Conservation (phyloP, 148 eudicot genomes). For the Nepenthes mirabilis region DNA sequence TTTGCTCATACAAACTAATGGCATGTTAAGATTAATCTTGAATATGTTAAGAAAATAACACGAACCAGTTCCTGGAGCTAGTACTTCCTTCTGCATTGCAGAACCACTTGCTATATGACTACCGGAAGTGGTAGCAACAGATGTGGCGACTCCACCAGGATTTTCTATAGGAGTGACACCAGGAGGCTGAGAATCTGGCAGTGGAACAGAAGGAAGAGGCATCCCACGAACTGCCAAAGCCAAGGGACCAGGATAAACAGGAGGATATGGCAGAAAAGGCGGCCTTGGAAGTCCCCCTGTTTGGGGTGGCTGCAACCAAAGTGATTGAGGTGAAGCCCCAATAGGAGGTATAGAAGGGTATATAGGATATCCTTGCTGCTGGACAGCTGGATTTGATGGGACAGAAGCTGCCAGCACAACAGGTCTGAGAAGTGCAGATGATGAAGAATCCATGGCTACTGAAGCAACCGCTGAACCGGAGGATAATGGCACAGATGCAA, state of each 20-base stretch:
- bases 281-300: constrained; percentile 41
- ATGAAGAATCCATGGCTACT: constrained; percentile 14
- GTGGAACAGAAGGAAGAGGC: constrained; percentile 48
- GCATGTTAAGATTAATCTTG: neutral
- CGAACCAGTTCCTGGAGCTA: constrained; percentile 74
- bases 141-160: constrained; percentile 17
- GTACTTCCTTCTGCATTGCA: constrained; percentile 41
- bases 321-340: constrained; percentile 40
- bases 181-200: constrained; percentile 68
- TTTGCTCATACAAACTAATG: constrained; percentile 3
- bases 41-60: constrained; percentile 4
- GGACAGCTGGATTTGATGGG: constrained; percentile 29
- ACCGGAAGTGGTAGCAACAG: constrained; percentile 20
- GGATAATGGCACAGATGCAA: constrained; percentile 13
- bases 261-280: constrained; percentile 46
- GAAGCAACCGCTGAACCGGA: constrained; percentile 21
- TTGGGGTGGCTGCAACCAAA: constrained; percentile 63
- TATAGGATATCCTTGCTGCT: constrained; percentile 38
- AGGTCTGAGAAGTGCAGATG: constrained; percentile 24
- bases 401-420: constrained; percentile 14
- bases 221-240: constrained; percentile 42
- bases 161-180: constrained; percentile 59
- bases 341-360: constrained; percentile 36
- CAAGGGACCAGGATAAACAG: constrained; percentile 49
- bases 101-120: constrained; percentile 14